Evolutionary conservation across 176 grass and related monocot genomes (phyloP).

Genomic region (Musa troglodytarum): DNA sequence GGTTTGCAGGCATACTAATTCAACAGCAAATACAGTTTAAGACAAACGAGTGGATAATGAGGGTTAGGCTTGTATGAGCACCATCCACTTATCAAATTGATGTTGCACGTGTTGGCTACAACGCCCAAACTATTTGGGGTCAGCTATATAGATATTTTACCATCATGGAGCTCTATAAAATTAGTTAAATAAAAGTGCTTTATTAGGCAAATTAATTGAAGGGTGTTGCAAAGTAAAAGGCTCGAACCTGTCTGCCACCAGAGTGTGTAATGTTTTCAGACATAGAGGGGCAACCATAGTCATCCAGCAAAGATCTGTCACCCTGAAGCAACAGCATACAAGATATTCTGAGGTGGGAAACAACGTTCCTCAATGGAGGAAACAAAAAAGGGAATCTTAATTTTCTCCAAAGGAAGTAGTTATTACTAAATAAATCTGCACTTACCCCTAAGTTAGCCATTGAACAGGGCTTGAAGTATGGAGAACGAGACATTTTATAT

Average conservation of each 20-base stretch:
- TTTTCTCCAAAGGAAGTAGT: background rate
- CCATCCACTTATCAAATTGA: too few relatives aligned
- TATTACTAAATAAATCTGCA: background rate
- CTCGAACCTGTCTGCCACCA: background rate
- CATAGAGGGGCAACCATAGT: background rate
- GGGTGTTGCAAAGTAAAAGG: background rate
- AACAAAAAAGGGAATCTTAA: background rate
- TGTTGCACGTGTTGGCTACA: too few relatives aligned
- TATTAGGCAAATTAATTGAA: background rate
- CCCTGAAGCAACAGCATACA: background rate
- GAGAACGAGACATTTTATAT: conserved; percentile 46
- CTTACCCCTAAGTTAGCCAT: background rate
- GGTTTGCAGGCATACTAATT: too few relatives aligned
- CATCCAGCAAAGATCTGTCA: background rate
- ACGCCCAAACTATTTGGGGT: too few relatives aligned
- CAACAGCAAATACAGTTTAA: too few relatives aligned
- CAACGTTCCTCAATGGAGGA: background rate
- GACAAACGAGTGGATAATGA: too few relatives aligned
- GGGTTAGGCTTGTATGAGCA: too few relatives aligned
- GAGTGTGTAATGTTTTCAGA: background rate
- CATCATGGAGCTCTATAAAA: too few relatives aligned
- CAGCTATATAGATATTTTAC: too few relatives aligned
- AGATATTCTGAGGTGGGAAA: background rate
- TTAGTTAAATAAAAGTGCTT: background rate
- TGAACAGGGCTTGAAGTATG: conserved; percentile 50